These are phyloP conservation scores for Acanthamoeba sp. DNA, from an alignment of 208 protist species.

Conservation along the genomic window DNA sequence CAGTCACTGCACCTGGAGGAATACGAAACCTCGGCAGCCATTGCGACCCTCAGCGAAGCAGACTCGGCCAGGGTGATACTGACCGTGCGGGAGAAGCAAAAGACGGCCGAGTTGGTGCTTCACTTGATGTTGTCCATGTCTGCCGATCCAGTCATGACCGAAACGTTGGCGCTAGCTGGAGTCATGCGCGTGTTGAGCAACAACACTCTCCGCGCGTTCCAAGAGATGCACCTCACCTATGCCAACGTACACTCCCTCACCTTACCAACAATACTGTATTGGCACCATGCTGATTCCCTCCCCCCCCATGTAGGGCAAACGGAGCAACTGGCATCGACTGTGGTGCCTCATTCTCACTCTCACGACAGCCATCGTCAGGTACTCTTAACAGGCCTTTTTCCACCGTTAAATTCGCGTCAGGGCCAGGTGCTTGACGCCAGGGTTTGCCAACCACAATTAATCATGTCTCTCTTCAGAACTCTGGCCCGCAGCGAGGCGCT, in stretches of 20 bases:
- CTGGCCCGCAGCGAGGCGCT: background rate
- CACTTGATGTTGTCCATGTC: conserved; percentile 37
- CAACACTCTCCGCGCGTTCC: conserved; percentile 18
- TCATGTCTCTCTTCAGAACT: background rate
- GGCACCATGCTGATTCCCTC: background rate
- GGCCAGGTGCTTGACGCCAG: background rate
- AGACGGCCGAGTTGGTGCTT: conserved; percentile 45
- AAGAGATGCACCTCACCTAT: conserved; percentile 37
- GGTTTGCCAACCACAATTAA: background rate
- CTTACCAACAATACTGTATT: background rate
- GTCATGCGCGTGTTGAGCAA: conserved; percentile 33
- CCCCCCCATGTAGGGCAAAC: background rate
- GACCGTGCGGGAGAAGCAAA: background rate
- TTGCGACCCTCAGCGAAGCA: background rate
- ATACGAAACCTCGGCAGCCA: background rate
- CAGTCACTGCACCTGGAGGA: conserved; percentile 10
- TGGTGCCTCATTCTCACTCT: conserved; percentile 59
- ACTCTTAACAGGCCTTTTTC: background rate
- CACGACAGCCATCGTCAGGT: conserved; percentile 29
- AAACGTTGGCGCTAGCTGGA: background rate
- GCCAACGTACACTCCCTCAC: background rate
- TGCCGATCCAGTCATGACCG: conserved; percentile 23
- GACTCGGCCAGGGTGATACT: background rate
- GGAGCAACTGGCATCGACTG: conserved; percentile 6
- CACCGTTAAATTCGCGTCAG: background rate